A percentile compares a stretch with the other conserved stretches of the same genome.
Conservation (phyloP, 441 rosid species). For the Pelargonium fulgidum region DNA sequence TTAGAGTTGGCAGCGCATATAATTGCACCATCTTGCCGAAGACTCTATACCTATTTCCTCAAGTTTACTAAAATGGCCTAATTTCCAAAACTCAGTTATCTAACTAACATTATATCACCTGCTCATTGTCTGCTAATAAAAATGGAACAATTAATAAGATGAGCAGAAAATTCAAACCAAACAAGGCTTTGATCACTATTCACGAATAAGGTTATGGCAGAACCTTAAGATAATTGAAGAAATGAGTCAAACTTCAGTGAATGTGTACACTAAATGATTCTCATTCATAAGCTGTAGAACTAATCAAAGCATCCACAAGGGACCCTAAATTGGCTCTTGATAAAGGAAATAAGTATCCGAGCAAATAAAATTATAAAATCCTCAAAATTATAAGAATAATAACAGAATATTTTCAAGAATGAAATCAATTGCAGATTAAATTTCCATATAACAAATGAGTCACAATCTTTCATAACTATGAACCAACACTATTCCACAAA, state of each 20-base stretch:
- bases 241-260: background rate
- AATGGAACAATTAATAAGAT: background rate
- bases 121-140: background rate
- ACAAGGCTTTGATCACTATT: background rate
- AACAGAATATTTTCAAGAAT: background rate
- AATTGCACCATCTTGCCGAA: slow-evolving; percentile 24
- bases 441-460: background rate
- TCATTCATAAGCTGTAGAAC: background rate
- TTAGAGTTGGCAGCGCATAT: slow-evolving; percentile 27
- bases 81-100: slow-evolving; percentile 2
- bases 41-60: slow-evolving; percentile 1
- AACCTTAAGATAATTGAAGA: background rate
- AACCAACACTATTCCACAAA: too few relatives aligned
- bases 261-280: background rate
- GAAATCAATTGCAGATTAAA: slow-evolving; percentile 1
- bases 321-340: background rate
- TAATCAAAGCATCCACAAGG: background rate
- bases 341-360: background rate
- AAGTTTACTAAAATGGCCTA: slow-evolving; percentile 11
- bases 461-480: too few relatives aligned
- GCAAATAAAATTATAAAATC: background rate
- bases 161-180: background rate
- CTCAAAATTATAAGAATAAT: background rate
- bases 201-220: background rate
- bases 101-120: background rate